A percentile compares a stretch with the other conserved stretches of the same genome.
Conservation (phyloP, 1,284 basidiomycete species). For the Cutaneotrichosporon arboriforme region DNA sequence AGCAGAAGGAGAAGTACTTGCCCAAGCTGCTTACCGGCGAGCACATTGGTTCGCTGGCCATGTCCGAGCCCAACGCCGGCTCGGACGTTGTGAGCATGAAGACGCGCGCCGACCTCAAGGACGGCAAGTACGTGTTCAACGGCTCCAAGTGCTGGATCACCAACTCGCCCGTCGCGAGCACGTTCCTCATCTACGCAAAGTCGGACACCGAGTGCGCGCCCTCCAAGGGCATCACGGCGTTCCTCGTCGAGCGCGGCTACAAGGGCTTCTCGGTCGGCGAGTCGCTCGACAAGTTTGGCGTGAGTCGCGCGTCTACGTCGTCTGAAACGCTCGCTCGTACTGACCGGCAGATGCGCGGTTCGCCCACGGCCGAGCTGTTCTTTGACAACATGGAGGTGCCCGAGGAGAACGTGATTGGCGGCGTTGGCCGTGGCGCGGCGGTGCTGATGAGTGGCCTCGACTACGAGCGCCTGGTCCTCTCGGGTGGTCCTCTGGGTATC, state of each 20-base stretch:
- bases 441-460: slow-evolving; percentile 94
- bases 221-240: slow-evolving; percentile 84
- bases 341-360: slow-evolving; percentile 68
- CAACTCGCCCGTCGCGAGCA: slow-evolving; percentile 83
- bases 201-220: slow-evolving; percentile 63
- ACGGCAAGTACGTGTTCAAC: slow-evolving; percentile 66
- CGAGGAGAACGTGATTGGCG: slow-evolving; percentile 77
- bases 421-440: slow-evolving; percentile 68
- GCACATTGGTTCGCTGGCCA: slow-evolving; percentile 84
- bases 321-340: neutral
- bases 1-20: slow-evolving; percentile 82
- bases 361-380: slow-evolving; percentile 87
- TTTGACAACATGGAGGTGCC: slow-evolving; percentile 88
- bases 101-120: slow-evolving; percentile 68
- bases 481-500: slow-evolving; percentile 76
- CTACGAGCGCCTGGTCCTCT: slow-evolving; percentile 83
- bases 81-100: slow-evolving; percentile 92
- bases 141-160: slow-evolving; percentile 98
- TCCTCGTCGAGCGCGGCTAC: slow-evolving; percentile 77
- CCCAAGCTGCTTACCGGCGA: slow-evolving; percentile 72
- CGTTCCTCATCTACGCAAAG: slow-evolving; percentile 89
- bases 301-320: slow-evolving; percentile 27
- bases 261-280: slow-evolving; percentile 82
- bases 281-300: slow-evolving; percentile 87
- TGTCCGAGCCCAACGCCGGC: slow-evolving; percentile 86